A percentile compares a stretch with the other conserved stretches of the same genome.
These are phyloP conservation scores for Penicillium cataractarum DNA, from an alignment of 495 filamentous ascomycete species.

Conservation along the genomic window DNA sequence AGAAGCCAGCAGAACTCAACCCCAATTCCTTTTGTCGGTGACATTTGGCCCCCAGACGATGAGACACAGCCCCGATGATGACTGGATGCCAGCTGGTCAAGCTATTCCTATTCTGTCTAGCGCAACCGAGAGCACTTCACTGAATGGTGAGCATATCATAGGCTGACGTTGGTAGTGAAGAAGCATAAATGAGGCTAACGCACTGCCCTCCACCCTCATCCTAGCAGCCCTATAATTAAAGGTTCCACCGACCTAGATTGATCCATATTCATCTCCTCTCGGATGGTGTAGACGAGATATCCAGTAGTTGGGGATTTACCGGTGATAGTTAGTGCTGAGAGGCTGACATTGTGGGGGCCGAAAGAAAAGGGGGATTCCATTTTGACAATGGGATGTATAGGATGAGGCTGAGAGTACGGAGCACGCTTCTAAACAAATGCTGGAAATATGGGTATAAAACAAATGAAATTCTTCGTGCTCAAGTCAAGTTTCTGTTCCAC, in stretches of 20 bases:
- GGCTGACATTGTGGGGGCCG: not conserved
- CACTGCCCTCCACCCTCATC: not conserved
- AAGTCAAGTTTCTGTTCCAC: no score
- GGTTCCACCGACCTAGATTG: not conserved
- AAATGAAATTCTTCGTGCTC: not conserved
- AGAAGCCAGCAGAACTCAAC: not conserved
- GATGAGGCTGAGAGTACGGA: not conserved
- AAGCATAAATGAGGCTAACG: not conserved
- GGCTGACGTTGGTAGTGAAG: not conserved
- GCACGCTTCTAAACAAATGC: no score
- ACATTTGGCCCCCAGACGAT: constrained; percentile 1
- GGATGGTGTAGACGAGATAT: not conserved
- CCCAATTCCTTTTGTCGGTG: constrained; percentile 1
- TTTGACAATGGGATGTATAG: not conserved
- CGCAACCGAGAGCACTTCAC: not conserved
- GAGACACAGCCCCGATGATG: not conserved
- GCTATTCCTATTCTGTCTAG: constrained; percentile 9
- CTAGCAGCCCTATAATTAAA: not conserved
- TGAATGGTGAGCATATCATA: constrained; percentile 3
- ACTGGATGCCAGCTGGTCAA: not conserved
- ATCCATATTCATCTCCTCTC: not conserved
- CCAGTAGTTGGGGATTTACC: not conserved
- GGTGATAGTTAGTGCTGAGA: not conserved
- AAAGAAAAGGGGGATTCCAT: not conserved
- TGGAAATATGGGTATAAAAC: no score